These are phyloP conservation scores for Pugionium dolabratum DNA, from an alignment of 345 rosid genomes.

Conservation along the genomic window DNA sequence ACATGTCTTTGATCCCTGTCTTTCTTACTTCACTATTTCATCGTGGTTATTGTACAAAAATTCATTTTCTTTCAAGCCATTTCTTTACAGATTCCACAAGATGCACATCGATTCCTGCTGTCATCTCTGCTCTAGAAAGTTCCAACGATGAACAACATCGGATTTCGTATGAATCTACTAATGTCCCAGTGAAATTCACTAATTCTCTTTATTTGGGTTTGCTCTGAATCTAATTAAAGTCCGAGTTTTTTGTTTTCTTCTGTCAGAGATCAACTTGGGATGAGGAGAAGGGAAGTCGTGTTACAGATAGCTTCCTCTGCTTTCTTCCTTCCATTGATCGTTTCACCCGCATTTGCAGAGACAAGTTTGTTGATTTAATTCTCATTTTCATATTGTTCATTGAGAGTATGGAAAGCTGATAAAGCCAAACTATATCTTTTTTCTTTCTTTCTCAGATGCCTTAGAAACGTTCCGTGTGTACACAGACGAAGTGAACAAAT, in stretches of 20 bases:
- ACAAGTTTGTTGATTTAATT: constrained; percentile 19
- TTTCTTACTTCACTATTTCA: constrained; percentile 10
- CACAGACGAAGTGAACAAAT: constrained; percentile 78
- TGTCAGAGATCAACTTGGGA: constrained; percentile 26
- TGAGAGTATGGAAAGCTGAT: constrained; percentile 32
- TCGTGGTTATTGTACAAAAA: constrained; percentile 1
- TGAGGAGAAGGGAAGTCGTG: constrained; percentile 60
- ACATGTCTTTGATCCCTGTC: constrained; percentile 5
- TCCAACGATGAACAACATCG: constrained; percentile 15
- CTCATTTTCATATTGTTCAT: background rate
- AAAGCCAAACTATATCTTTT: background rate
- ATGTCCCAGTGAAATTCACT: background rate
- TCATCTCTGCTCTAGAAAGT: constrained; percentile 31
- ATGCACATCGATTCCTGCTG: constrained; percentile 29
- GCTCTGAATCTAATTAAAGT: constrained; percentile 6
- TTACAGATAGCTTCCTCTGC: constrained; percentile 52
- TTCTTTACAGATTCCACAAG: constrained; percentile 30
- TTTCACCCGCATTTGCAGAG: constrained; percentile 49
- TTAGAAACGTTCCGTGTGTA: constrained; percentile 54
- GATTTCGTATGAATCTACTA: constrained; percentile 3
- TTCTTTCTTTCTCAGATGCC: constrained; percentile 32
- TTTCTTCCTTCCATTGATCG: constrained; percentile 48
- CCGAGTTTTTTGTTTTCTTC: background rate
- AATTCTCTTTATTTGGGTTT: constrained; percentile 19
- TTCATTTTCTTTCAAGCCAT: background rate